Evolutionary conservation across 2,329 filamentous ascomycete species (phyloP), one percentile per base, ranked within the genome.

Genomic region (Claviceps pusilla): DNA sequence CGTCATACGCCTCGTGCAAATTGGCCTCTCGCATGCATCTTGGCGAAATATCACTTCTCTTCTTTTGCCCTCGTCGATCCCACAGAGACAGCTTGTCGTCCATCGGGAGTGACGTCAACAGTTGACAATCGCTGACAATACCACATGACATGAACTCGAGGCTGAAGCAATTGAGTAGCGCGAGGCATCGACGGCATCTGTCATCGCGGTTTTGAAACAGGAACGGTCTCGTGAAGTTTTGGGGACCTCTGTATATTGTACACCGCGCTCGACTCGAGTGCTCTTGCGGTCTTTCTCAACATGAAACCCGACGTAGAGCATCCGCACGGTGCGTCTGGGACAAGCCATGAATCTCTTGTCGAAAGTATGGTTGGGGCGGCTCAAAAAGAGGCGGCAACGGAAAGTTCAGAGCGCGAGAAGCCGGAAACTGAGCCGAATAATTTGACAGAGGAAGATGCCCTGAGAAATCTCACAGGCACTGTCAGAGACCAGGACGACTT

Each of bases 401-500:
- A 51, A 16, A 55, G 52, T 9, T 7, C 14, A 14, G 52, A n/a
- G 49, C 54, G 24, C 51, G 55, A 41, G 48, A 56, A 52, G 48
- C 55, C 29, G 49, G 53, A 54, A 50, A 63, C 59, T 7, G 61
- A 62, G 12, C 64, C 60, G 6, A 59, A 60, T 28, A 64, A 59
- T 5, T 65, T 77, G 55, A 79, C 81, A 57, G 83, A 87, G 62
- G 76, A 77, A 46, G 74, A 75, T 52, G 77, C 78, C 24, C 71
- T 89, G 33, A 73, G 76, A 55, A 77, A 77, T 47, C 71, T 89
- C 45, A 82, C 84, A 4, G 78, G 82, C 52, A 77, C 83, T 55
- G 81, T 93, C 28, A 82, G 88, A 55, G 83, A 95, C 62, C 91
- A 97, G 67, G 84, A 90, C 71, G 90, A 96, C 56, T 72, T 97